phyloP scores from a whole-genome alignment of 2,329 filamentous ascomycete species.

The Dothistroma septosporum region DNA sequence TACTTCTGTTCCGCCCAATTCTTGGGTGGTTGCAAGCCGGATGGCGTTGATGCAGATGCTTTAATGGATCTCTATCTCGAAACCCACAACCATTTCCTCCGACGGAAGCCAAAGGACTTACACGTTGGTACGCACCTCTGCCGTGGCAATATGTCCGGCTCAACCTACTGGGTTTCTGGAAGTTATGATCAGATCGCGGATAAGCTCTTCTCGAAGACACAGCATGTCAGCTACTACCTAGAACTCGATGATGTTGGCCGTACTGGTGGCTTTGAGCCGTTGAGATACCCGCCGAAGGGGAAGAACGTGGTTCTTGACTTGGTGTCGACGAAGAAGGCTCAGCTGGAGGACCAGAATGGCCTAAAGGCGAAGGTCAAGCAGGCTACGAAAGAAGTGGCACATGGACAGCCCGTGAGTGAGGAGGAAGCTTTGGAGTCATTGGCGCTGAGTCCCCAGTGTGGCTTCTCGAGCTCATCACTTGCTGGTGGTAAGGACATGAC shows the following conservation, averaged over 20 bases:
- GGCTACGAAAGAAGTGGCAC: slow-evolving; percentile 29
- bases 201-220: slow-evolving; percentile 26
- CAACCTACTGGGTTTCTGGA: slow-evolving; percentile 21
- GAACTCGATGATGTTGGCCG: slow-evolving; percentile 31
- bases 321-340: slow-evolving; percentile 32
- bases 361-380: slow-evolving; percentile 25
- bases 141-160: slow-evolving; percentile 26
- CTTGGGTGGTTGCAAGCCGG: slow-evolving; percentile 18
- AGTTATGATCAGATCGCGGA: slow-evolving; percentile 30
- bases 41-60: slow-evolving; percentile 22
- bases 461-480: slow-evolving; percentile 30
- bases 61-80: slow-evolving; percentile 25
- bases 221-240: slow-evolving; percentile 31
- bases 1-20: slow-evolving; percentile 29
- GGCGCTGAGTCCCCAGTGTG: slow-evolving; percentile 33
- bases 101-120: slow-evolving; percentile 17
- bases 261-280: slow-evolving; percentile 32
- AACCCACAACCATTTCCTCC: slow-evolving; percentile 22
- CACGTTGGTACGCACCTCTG: slow-evolving; percentile 29
- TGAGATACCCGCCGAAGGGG: slow-evolving; percentile 28
- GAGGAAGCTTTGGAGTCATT: slow-evolving; percentile 29
- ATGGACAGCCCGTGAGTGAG: slow-evolving; percentile 25
- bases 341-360: slow-evolving; percentile 26
- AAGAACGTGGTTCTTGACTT: slow-evolving; percentile 35
- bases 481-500: slow-evolving; percentile 30